phyloP scores from a whole-genome alignment of 768 basidiomycete genomes.

The Pulveroboletus sp. region DNA sequence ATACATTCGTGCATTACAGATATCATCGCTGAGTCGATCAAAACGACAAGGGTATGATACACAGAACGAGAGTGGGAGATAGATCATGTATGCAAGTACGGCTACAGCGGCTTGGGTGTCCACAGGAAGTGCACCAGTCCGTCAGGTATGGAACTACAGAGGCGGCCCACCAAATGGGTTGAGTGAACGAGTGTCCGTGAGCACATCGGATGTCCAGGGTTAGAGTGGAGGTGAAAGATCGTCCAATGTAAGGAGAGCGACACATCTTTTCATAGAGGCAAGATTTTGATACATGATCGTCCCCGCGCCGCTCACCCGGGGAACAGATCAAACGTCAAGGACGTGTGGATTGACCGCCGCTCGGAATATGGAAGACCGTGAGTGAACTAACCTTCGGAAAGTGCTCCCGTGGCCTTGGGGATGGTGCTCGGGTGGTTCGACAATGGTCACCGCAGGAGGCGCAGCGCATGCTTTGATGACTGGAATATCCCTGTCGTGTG shows the following conservation, averaged over 20 bases:
- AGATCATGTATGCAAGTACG: constrained; percentile 20
- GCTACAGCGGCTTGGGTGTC: constrained; percentile 25
- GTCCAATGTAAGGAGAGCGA: constrained; percentile 17
- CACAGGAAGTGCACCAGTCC: constrained; percentile 20
- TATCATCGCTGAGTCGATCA: constrained; percentile 17
- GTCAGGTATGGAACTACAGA: constrained; percentile 4
- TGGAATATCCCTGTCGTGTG: constrained; percentile 27
- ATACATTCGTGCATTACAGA: constrained; percentile 7
- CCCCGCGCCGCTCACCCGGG: background rate
- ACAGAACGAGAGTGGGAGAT: constrained; percentile 32
- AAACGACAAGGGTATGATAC: constrained; percentile 26
- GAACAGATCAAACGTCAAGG: constrained; percentile 25
- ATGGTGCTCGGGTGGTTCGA: constrained; percentile 25
- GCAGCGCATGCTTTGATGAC: constrained; percentile 6
- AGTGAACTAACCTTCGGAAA: constrained; percentile 41
- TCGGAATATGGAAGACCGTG: constrained; percentile 42
- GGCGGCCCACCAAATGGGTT: background rate
- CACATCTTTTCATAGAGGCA: constrained; percentile 18
- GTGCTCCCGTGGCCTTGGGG: constrained; percentile 28
- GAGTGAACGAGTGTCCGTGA: constrained; percentile 20
- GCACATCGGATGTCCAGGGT: constrained; percentile 13
- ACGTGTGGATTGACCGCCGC: constrained; percentile 22
- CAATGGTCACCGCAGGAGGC: constrained; percentile 19
- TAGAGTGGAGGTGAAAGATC: constrained; percentile 28
- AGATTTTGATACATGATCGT: constrained; percentile 16